Percentiles rank a stretch among this genome's conserved stretches.
These are phyloP conservation scores for Tetracladium maxilliforme DNA, from an alignment of 2,329 filamentous ascomycete species.

Conservation along the genomic window DNA sequence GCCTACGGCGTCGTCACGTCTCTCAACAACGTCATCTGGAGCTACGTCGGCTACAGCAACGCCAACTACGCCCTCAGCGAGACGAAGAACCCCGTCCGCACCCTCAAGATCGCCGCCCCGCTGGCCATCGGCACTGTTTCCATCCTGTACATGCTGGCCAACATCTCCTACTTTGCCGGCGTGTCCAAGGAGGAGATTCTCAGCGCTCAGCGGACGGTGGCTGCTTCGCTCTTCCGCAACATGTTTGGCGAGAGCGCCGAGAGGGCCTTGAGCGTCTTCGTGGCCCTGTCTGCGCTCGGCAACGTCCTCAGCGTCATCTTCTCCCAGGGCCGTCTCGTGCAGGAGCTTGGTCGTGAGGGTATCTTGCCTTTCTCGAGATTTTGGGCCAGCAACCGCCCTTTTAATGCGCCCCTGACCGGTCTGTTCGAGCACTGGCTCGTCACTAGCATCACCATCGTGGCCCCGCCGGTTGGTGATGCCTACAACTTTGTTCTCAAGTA, in stretches of 20 bases:
- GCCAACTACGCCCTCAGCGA: conserved; percentile 53
- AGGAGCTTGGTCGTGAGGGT: conserved; percentile 51
- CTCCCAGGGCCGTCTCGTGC: conserved; percentile 50
- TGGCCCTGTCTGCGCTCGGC: conserved; percentile 52
- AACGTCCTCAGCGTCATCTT: conserved; percentile 56
- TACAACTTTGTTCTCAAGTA: conserved; percentile 49
- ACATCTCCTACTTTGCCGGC: conserved; percentile 51
- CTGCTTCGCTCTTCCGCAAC: conserved; percentile 39
- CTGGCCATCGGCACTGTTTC: conserved; percentile 42
- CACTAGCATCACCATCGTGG: conserved; percentile 50
- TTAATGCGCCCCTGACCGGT: conserved; percentile 45
- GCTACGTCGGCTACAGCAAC: conserved; percentile 53
- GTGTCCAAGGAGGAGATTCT: conserved; percentile 38
- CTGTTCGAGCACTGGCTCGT: conserved; percentile 50
- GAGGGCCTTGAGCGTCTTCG: conserved; percentile 46
- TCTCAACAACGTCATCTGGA: conserved; percentile 59
- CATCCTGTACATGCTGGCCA: conserved; percentile 50
- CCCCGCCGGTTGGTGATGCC: conserved; percentile 50
- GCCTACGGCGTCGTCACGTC: conserved; percentile 56
- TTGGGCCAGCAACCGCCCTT: conserved; percentile 49
- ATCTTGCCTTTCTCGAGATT: conserved; percentile 47
- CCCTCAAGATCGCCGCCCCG: conserved; percentile 50
- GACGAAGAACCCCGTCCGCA: conserved; percentile 48
- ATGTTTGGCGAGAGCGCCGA: conserved; percentile 38
- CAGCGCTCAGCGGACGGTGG: conserved; percentile 32